Evolutionary conservation across 805 yeast species (phyloP).

Genomic region (Tetrapisispora fleetii): DNA sequence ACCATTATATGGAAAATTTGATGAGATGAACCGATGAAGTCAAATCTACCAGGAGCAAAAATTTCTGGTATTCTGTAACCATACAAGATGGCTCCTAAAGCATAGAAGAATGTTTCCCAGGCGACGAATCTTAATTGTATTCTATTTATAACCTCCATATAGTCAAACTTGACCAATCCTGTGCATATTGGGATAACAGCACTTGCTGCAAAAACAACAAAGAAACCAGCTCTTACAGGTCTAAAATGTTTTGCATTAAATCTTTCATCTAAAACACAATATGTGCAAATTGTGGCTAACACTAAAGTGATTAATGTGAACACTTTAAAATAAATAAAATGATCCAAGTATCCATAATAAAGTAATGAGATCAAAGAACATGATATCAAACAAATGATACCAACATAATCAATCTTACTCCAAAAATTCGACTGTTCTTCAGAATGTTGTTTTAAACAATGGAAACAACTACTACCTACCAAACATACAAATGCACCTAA

Average conservation of each 20-base stretch:
- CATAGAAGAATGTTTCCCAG: conserved; percentile 63
- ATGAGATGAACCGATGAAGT: conserved; percentile 68
- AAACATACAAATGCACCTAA: conserved; percentile 51
- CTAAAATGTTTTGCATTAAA: conserved; percentile 63
- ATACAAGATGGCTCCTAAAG: conserved; percentile 68
- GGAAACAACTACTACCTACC: conserved; percentile 56
- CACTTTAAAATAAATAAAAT: conserved; percentile 19
- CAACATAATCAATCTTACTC: conserved; percentile 66
- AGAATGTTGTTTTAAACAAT: conserved; percentile 60
- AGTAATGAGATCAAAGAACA: conserved; percentile 48
- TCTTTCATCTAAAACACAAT: conserved; percentile 52
- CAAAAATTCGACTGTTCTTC: conserved; percentile 43
- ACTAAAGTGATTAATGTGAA: conserved; percentile 35
- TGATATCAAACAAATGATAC: conserved; percentile 59
- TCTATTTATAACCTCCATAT: conserved; percentile 38
- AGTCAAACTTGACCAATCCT: conserved; percentile 45
- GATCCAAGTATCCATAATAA: conserved; percentile 37
- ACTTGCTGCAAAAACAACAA: conserved; percentile 66
- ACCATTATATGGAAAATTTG: conserved; percentile 76
- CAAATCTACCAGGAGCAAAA: conserved; percentile 52
- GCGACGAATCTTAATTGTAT: conserved; percentile 53
- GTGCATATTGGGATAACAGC: conserved; percentile 60
- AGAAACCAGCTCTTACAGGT: conserved; percentile 66
- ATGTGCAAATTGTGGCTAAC: conserved; percentile 53
- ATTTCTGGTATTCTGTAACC: conserved; percentile 72